These are phyloP conservation scores for Pestalotiopsis sp. DNA, from an alignment of 2,329 filamentous ascomycete genomes.

Conservation along the genomic window DNA sequence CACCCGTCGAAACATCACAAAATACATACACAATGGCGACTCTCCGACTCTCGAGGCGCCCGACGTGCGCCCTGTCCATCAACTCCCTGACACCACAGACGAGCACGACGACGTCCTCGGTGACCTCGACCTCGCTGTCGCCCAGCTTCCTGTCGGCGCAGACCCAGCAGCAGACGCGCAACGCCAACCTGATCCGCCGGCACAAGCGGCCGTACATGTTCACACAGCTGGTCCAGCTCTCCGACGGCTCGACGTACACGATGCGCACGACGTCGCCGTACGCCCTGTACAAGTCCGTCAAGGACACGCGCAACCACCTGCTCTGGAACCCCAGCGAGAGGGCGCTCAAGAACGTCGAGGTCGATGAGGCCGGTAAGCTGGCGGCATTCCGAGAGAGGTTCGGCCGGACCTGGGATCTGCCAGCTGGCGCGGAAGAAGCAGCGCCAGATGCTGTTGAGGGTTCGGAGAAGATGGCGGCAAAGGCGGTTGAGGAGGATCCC, in stretches of 20 bases:
- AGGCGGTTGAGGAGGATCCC: conserved; percentile 33
- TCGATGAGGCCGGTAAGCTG: conserved; percentile 91
- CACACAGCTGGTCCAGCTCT: conserved; percentile 93
- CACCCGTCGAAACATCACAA: neutral
- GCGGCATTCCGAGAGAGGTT: conserved; percentile 85
- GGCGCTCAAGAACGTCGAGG: conserved; percentile 84
- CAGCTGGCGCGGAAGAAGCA: conserved; percentile 30
- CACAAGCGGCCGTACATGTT: conserved; percentile 95
- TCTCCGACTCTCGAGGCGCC: conserved; percentile 15
- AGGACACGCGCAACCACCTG: conserved; percentile 87
- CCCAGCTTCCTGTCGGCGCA: conserved; percentile 4
- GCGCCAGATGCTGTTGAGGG: conserved; percentile 27
- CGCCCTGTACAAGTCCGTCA: conserved; percentile 62
- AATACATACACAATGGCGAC: conserved; percentile 13
- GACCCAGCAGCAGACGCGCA: conserved; percentile 64
- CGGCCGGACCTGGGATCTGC: conserved; percentile 77
- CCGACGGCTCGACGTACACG: conserved; percentile 85
- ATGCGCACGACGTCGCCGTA: conserved; percentile 76
- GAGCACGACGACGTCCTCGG: conserved; percentile 21
- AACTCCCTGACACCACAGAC: conserved; percentile 25
- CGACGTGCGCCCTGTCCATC: conserved; percentile 15
- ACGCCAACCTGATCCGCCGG: conserved; percentile 83
- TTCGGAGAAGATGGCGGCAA: conserved; percentile 23
- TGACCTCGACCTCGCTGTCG: neutral
- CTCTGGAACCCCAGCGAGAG: conserved; percentile 88